Conservation (phyloP, 73 alveolate species). For the Blepharisma japonicum region DNA sequence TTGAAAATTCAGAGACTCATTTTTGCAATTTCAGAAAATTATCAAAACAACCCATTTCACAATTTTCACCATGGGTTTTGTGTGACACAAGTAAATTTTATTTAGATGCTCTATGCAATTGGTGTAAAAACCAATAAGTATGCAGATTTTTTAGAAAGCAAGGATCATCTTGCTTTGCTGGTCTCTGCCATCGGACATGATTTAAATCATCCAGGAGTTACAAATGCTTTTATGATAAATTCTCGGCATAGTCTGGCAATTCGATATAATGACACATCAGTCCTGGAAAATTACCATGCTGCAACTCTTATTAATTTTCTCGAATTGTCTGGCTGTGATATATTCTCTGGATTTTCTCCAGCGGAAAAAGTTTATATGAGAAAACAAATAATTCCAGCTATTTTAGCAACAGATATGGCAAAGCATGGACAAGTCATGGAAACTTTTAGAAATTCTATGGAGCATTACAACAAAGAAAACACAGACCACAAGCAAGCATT, state of each 20-base stretch:
- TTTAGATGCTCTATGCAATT: not conserved
- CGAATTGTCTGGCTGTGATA: slow-evolving; percentile 66
- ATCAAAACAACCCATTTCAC: slow-evolving; percentile 25
- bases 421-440: slow-evolving; percentile 4
- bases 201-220: slow-evolving; percentile 88
- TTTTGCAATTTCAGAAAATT: not conserved
- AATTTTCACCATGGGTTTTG: slow-evolving; percentile 21
- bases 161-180: slow-evolving; percentile 53
- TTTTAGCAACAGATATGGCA: slow-evolving; percentile 26
- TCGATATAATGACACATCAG: slow-evolving; percentile 79
- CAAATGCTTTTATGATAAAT: slow-evolving; percentile 70
- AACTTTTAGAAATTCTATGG: not conserved
- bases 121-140: not conserved
- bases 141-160: not conserved
- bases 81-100: not conserved
- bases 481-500: not conserved
- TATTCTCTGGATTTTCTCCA: not conserved
- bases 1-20: not conserved
- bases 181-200: slow-evolving; percentile 74
- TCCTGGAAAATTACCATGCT: slow-evolving; percentile 83
- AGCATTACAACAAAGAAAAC: slow-evolving; percentile 1
- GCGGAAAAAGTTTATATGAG: not conserved
- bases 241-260: slow-evolving; percentile 75
- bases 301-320: slow-evolving; percentile 77
- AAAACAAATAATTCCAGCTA: slow-evolving; percentile 18